Base-by-base conservation (phyloP, 495 filamentous ascomycete species). In the Trichoderma orchidacearum region DNA sequence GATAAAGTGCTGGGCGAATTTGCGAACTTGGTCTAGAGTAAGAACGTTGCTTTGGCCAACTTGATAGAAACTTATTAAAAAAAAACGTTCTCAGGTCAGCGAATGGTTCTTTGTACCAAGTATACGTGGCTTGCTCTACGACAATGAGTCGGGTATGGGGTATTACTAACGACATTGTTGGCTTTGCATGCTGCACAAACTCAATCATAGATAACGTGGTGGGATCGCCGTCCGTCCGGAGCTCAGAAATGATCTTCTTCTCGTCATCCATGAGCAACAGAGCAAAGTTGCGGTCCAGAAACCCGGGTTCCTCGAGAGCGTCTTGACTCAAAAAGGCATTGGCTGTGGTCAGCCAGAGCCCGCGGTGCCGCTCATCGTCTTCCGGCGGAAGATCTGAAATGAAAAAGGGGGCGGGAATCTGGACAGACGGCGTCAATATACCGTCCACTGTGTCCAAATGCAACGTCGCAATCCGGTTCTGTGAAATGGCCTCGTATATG, bases 1-100 rank as follows among this genome's bases (percentile, higher is more conserved):
- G 38, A 97, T 89, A 53, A 98, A 83, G 69, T 97, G 92, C 48
- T 86, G 84, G 11, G 90, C 89, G 51, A 94, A 82, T 63, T 86
- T 80, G 57, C 90, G 86, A 59, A 96, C 85, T 32, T 93, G 86
- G 4, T 78, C 71, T 6, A 93, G 77, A 2, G 86, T 79, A 32
- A 96, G 85, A 7, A 81, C 75, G 41, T 86, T 84, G 34, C 75
- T 77, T 27, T 83, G 80, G 21, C 86, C 86, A 21, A 95, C 85
- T 65, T 93, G 88, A 21, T 85, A 73, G 68, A 91, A 90, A 7
- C 77, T 80, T 51, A n/a, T n/a, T n/a, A 41, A 15, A 50, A n/a
- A n/a, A n/a, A n/a, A n/a, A n/a, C n/a, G n/a, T n/a, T n/a, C n/a
- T n/a, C n/a, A n/a, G n/a, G n/a, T n/a, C n/a, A n/a, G n/a, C n/a